Evolutionary conservation across 305 asterid species (phyloP).

Genomic region (Fraxinus velutina): DNA sequence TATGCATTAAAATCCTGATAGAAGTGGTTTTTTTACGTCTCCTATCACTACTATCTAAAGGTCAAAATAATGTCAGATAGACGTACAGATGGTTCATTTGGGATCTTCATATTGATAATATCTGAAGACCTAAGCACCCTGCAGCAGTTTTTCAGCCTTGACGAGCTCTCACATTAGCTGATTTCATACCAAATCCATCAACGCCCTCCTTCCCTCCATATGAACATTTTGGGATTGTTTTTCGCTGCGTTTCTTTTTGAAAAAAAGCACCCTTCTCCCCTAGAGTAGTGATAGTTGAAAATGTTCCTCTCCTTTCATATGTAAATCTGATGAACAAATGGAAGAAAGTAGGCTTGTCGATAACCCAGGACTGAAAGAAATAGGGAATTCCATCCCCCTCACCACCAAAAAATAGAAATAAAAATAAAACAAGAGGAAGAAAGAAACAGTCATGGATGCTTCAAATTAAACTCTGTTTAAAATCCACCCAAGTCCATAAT

Average conservation of each 20-base stretch:
- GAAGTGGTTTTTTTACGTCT: not conserved
- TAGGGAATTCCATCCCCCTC: not conserved
- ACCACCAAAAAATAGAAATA: not conserved
- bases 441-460: not conserved
- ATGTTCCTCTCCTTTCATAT: not conserved
- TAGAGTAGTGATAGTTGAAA: not conserved
- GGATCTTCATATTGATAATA: not conserved
- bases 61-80: not conserved
- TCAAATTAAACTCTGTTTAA: not conserved
- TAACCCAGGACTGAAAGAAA: not conserved
- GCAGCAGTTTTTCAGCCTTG: not conserved
- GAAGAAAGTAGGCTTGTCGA: not conserved
- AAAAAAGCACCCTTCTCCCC: not conserved
- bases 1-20: not conserved
- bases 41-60: not conserved
- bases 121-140: not conserved
- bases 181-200: not conserved
- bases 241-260: not conserved
- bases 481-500: not conserved
- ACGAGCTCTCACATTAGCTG: not conserved
- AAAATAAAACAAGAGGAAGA: not conserved
- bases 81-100: not conserved
- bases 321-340: not conserved
- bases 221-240: not conserved
- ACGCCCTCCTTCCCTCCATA: not conserved